Base-by-base conservation (phyloP, 352 stramenopile species). In the Phytophthora pisi region DNA sequence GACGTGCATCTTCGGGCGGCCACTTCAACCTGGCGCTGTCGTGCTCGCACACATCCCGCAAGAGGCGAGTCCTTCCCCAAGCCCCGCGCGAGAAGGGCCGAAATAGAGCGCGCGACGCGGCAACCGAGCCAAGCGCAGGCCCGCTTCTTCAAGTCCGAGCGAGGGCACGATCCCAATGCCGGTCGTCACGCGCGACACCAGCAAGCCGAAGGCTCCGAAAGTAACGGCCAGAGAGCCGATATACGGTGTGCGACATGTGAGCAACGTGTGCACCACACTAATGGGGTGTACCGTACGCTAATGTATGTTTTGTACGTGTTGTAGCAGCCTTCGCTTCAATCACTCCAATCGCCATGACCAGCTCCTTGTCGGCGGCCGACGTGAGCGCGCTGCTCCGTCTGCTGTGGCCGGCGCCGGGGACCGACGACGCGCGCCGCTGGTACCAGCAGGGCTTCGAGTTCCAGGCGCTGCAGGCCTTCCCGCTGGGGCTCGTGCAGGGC, bases 401-500 rank as follows among this genome's bases (percentile, higher is more conserved):
- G 15, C 68, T 90, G 34, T 90, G 81, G 81, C 77, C 77, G 30
- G 18, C 57, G 31, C 26, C 70, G 38, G 23, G 28, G 50, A 34
- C 40, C n/a, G 61, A 72, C 31, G 82, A 91, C 71, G 56, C 62
- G 34, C 63, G 72, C 46, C 81, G 82, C 2, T 92, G 82, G 82
- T 61, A 82, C 28, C 68, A 86, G 51, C 80, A 90, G 64, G 80
- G 80, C 43, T 90, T 90, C 49, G 72, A 78, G 61, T 79, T 89
- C 61, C 55, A 75, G 55, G 0, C 59, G 20, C 47, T 38, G 36
- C 51, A 38, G 42, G 52, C 36, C 9, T 92, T 91, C 50, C 64
- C 75, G 24, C 57, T 92, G n/a, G 89, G 84, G 13, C 74, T 96
- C 5, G 74, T 87, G 62, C 89, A 96, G 70, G 68, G 70, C 31